Evolutionary conservation across 1,284 basidiomycete genomes (phyloP), one percentile per base, ranked within the genome.

Genomic region (Boletellus sp.): DNA sequence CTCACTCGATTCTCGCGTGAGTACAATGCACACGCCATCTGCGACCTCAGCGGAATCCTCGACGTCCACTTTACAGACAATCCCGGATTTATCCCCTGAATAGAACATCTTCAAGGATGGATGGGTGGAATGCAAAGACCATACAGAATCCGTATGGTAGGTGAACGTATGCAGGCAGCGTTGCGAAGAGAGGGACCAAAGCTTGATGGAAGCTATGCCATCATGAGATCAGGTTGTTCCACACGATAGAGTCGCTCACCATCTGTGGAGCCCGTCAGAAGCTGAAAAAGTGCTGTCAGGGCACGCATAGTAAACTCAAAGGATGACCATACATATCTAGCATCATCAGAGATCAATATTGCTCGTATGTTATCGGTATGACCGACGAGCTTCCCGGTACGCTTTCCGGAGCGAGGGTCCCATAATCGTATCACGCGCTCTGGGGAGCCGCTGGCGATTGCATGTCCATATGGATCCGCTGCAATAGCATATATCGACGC

Each of bases 311-410:
- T 11, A 20, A 30, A 46, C 30, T 47, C 36, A 33, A 45, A 5
- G 22, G 30, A 44, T 20, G 16, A 45, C 76, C 85, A 67, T 65
- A 93, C 91, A 65, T 90, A 93, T 79, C 81, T 79, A 20, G 88
- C 85, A 67, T 98, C 94, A 27, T 94, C 89, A 16, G 87, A 90
- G 4, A 98, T 74, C 36, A 95, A 68, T 38, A 98, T 86, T 1
- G 91, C 82, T 5, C 95, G 80, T 42, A 99, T 92, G 58, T 96
- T 97, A 67, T 99, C 95, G 0, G 94, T 95, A 66, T 99, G 96
- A 0, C 95, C 96, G 4, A 95, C 89, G 4, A 96, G 73, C 64
- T 80, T 80, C 57, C 76, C 84, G 17, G 81, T 83, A 45, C 84
- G 77, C 64, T 81, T 85, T 7, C 82, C 87, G 1, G 82, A 77